Percentiles rank a stretch among this genome's conserved stretches.
Conservation (phyloP, 129 eudicot genomes). For the Flaveria sonorensis region DNA sequence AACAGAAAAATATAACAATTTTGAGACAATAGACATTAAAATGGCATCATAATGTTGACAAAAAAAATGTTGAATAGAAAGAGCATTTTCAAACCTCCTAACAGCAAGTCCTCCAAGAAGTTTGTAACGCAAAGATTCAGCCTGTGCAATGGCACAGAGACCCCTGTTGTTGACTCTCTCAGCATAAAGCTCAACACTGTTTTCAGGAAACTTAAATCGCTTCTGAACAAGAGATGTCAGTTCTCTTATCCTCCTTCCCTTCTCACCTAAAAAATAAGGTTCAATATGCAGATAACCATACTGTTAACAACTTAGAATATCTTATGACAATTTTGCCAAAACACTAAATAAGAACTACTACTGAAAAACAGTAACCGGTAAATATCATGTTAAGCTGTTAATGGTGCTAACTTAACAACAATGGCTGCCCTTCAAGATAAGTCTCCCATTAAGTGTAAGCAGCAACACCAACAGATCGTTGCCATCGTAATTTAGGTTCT, state of each 20-base stretch:
- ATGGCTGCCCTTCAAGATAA: not conserved
- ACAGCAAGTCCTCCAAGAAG: constrained; percentile 78
- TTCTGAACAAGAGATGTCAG: constrained; percentile 73
- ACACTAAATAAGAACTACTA: not conserved
- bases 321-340: not conserved
- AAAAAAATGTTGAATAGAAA: not conserved
- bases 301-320: not conserved
- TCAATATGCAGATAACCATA: not conserved
- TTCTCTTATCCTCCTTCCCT: constrained; percentile 76
- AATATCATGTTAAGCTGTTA: not conserved
- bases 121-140: constrained; percentile 71
- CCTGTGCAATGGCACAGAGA: constrained; percentile 67
- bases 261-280: constrained; percentile 47
- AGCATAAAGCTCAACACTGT: constrained; percentile 71
- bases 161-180: constrained; percentile 82
- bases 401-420: not conserved
- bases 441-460: not conserved
- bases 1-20: too few relatives aligned
- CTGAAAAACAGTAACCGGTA: not conserved
- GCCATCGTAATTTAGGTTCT: too few relatives aligned
- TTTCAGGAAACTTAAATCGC: constrained; percentile 65
- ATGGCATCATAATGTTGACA: not conserved
- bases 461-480: not conserved
- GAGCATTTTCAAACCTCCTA: constrained; percentile 37
- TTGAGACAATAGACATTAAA: not conserved